phyloP scores from a whole-genome alignment of 1,139 yeast genomes.

The Candida pseudoviswanathii region DNA sequence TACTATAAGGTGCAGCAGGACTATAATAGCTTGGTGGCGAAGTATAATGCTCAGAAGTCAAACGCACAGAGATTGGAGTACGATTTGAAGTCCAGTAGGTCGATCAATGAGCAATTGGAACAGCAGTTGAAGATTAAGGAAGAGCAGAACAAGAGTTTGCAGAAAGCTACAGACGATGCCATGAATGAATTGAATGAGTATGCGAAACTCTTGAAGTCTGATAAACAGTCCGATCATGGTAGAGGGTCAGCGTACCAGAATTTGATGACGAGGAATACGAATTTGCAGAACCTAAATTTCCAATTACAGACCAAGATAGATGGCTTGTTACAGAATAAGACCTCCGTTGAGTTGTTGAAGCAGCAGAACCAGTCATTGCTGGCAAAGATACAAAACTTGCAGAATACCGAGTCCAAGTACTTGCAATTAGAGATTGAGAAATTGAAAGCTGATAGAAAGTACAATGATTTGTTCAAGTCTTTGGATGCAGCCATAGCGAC shows the following conservation, averaged over 20 bases:
- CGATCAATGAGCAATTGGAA: slow-evolving; percentile 32
- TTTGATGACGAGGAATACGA: slow-evolving; percentile 30
- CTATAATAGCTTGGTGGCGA: slow-evolving; percentile 25
- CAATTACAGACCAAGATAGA: slow-evolving; percentile 32
- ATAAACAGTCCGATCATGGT: slow-evolving; percentile 12
- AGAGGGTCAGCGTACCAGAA: slow-evolving; percentile 23
- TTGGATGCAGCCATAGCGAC: slow-evolving; percentile 26
- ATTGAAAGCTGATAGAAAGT: slow-evolving; percentile 46
- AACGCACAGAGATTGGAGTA: slow-evolving; percentile 34
- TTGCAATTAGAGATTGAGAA: slow-evolving; percentile 57
- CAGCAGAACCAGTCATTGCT: slow-evolving; percentile 38
- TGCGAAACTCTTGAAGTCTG: slow-evolving; percentile 14
- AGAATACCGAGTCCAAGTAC: slow-evolving; percentile 47
- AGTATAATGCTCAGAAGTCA: slow-evolving; percentile 23
- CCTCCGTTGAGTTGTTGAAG: slow-evolving; percentile 40
- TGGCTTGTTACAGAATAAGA: slow-evolving; percentile 39
- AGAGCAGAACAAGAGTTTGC: slow-evolving; percentile 20
- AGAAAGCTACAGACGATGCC: slow-evolving; percentile 48
- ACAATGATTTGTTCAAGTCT: slow-evolving; percentile 36
- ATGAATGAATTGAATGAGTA: slow-evolving; percentile 39
- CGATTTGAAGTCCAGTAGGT: slow-evolving; percentile 32
- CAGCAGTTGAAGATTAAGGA: slow-evolving; percentile 25
- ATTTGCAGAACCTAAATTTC: slow-evolving; percentile 34
- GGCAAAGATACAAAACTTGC: slow-evolving; percentile 42
- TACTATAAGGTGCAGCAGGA: slow-evolving; percentile 18